Percentiles rank a stretch among this genome's conserved stretches.
phyloP scores from a whole-genome alignment of 176 grass and related monocot species.

The Cocos nucifera region DNA sequence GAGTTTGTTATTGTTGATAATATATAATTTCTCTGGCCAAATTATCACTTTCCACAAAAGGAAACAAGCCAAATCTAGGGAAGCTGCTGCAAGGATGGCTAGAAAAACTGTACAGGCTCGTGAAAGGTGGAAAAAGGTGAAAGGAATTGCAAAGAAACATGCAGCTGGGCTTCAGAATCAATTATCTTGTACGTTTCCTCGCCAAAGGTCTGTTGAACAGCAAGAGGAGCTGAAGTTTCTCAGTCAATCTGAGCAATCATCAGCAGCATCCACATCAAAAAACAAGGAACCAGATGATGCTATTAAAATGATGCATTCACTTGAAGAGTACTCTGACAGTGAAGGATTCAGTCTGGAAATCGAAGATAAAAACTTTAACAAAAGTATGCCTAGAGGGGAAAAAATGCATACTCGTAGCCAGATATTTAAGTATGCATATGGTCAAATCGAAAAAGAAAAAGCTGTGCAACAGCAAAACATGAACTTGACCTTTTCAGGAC shows the following conservation, averaged over 20 bases:
- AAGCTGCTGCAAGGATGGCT: constrained; percentile 52
- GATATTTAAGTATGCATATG: constrained; percentile 81
- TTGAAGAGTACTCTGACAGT: constrained; percentile 3
- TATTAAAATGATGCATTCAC: constrained; percentile 17
- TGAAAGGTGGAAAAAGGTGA: constrained; percentile 61
- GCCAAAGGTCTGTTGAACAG: constrained; percentile 32
- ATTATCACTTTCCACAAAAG: constrained; percentile 52
- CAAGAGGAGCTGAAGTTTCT: constrained; percentile 16
- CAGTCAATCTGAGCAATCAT: constrained; percentile 23
- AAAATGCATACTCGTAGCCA: constrained; percentile 57
- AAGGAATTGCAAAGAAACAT: constrained; percentile 37
- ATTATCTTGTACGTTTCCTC: constrained; percentile 51
- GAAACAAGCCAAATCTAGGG: constrained; percentile 65
- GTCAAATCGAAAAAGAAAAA: constrained; percentile 80
- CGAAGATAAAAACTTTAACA: constrained; percentile 32
- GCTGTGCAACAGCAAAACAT: constrained; percentile 50
- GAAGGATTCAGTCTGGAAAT: constrained; percentile 9
- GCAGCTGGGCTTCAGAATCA: constrained; percentile 32
- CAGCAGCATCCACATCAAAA: constrained; percentile 27
- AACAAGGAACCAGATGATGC: constrained; percentile 12
- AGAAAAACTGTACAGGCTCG: constrained; percentile 57
- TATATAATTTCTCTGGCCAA: constrained; percentile 86
- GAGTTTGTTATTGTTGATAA: constrained; percentile 49
- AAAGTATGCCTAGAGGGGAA: constrained; percentile 33
- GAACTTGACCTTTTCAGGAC: constrained; percentile 58